Base-by-base conservation (phyloP, 2,329 filamentous ascomycete species). In the Alternaria postmessia region DNA sequence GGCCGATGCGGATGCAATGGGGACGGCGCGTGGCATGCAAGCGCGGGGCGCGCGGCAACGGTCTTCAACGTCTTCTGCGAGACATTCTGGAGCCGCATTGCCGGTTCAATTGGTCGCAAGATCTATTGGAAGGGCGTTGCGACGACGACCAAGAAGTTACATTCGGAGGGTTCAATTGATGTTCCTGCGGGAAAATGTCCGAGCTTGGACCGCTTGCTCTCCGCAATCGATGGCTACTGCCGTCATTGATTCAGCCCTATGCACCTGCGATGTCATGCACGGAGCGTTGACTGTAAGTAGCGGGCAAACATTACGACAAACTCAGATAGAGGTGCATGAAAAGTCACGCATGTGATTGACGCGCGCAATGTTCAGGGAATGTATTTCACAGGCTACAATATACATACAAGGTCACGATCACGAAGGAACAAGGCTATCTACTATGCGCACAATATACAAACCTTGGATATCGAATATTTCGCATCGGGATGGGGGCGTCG, bases 21-120 rank as follows among this genome's bases (percentile, higher is more conserved):
- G 32, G 43, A 55, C 47, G 34, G 38, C 24, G 63, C 67, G 67
- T 68, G 68, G 48, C 65, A 64, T 20, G 67, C 59, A 32, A 67
- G 66, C 24, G 62, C 46, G 26, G 69, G 61, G 36, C 68, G 68
- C 55, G 55, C 47, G 53, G 66, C 62, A 61, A 66, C 57, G 47
- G 61, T 69, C 61, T 70, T 77, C 66, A 74, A 66, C 64, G 75
- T 67, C 68, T 74, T 73, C 61, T 74, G 65, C 39, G 53, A 60
- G 44, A 64, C 75, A 78, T 78, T 73, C 70, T 68, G 73, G 70
- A 74, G 71, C 61, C 71, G 72, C 77, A 79, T 79, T 75, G 75
- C 75, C 72, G 69, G 46, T 44, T 65, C 65, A 64, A 63, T 70
- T 61, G 65, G 54, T 57, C 54, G 54, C 58, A 43, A 41, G 18